Conservation (phyloP, 2,329 filamentous ascomycete species). For the Orbilia blumenaviensis region DNA sequence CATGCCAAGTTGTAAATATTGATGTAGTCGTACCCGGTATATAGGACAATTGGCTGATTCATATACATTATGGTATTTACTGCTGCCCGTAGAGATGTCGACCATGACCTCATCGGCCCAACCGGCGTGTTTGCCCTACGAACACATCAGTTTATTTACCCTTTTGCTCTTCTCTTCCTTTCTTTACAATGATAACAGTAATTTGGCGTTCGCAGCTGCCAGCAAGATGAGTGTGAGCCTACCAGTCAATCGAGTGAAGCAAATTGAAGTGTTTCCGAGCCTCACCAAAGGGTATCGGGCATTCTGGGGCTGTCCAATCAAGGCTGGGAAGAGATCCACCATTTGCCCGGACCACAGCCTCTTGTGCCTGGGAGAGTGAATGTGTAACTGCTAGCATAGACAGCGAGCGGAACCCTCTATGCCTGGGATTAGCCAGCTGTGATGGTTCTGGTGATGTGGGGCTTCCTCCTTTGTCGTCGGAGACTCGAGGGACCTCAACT, state of each 20-base stretch:
- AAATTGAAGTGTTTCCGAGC: slow-evolving; percentile 43
- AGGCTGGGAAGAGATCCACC: slow-evolving; percentile 35
- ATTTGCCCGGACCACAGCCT: slow-evolving; percentile 30
- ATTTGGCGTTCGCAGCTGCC: no score
- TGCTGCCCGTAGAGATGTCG: slow-evolving; percentile 27
- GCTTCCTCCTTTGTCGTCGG: neutral
- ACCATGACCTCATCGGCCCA: slow-evolving; percentile 39
- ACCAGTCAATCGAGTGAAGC: slow-evolving; percentile 47
- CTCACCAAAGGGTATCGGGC: slow-evolving; percentile 43
- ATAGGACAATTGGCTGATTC: slow-evolving; percentile 36
- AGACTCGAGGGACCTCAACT: neutral
- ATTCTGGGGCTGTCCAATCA: slow-evolving; percentile 38
- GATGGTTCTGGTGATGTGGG: slow-evolving; percentile 1
- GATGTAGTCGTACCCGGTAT: slow-evolving; percentile 42
- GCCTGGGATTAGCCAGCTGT: neutral
- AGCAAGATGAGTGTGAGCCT: no score
- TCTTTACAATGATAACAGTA: neutral
- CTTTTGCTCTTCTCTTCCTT: neutral
- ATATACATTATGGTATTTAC: slow-evolving; percentile 51
- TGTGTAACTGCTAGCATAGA: neutral
- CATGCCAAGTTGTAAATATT: slow-evolving; percentile 48
- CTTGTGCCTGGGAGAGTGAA: slow-evolving; percentile 21
- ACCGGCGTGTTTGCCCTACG: slow-evolving; percentile 24
- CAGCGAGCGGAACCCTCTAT: neutral
- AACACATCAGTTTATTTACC: neutral